phyloP scores from a whole-genome alignment of 148 eudicot species.

The Agrostemma githago region DNA sequence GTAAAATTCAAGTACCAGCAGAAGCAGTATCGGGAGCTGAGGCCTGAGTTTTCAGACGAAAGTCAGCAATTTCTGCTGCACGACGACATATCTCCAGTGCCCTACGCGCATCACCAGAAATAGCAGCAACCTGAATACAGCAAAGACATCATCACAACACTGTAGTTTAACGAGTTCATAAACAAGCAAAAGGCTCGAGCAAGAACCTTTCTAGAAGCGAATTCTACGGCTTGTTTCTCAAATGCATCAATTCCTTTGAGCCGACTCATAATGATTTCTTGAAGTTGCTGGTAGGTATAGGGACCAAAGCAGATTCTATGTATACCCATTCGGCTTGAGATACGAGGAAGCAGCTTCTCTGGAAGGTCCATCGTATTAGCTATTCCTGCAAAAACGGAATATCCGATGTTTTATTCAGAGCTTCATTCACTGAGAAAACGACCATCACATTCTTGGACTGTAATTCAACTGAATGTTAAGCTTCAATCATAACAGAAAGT shows the following conservation, averaged over 20 bases:
- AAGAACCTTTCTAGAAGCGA: constrained; percentile 86
- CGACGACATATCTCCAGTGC: constrained; percentile 97
- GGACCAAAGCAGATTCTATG: constrained; percentile 95
- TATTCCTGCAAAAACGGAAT: constrained; percentile 52
- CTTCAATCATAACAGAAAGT: constrained; percentile 3
- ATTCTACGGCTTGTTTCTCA: constrained; percentile 91
- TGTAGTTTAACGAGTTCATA: neutral
- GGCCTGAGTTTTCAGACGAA: constrained; percentile 49
- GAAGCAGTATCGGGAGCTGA: constrained; percentile 33
- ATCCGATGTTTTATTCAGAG: neutral
- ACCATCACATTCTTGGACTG: neutral
- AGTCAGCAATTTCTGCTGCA: constrained; percentile 91
- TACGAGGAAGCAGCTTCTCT: constrained; percentile 98
- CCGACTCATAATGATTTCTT: constrained; percentile 86
- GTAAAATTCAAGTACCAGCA: constrained; percentile 35
- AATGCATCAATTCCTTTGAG: constrained; percentile 93
- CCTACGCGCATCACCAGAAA: constrained; percentile 97
- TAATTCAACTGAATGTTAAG: constrained; percentile 9
- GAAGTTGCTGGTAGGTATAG: constrained; percentile 85
- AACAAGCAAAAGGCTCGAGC: constrained; percentile 1
- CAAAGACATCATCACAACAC: neutral
- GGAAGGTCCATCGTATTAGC: constrained; percentile 99
- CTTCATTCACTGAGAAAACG: neutral
- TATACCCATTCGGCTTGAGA: constrained; percentile 96
- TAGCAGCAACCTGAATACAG: constrained; percentile 79